Conservation (phyloP, 805 yeast genomes). For the Hanseniaspora lindneri region DNA sequence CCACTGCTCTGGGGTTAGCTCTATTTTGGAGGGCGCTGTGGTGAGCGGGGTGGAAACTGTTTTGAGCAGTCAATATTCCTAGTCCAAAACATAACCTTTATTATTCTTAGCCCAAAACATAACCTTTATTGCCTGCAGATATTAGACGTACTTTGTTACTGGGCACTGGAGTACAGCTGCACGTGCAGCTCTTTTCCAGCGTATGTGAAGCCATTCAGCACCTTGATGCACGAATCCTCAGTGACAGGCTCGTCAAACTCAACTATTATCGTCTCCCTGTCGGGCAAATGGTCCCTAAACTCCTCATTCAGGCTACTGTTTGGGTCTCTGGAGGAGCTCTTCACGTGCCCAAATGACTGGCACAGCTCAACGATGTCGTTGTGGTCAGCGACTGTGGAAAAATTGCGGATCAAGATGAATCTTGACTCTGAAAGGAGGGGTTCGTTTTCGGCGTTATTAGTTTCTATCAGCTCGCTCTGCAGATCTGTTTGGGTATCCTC, state of each 20-base stretch:
- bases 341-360: slow-evolving; percentile 11
- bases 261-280: slow-evolving; percentile 6
- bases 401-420: slow-evolving; percentile 5
- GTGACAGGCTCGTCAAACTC: slow-evolving; percentile 5
- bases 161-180: neutral
- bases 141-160: too few species aligned
- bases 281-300: neutral
- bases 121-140: too few species aligned
- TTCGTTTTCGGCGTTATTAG: slow-evolving; percentile 12
- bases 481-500: neutral
- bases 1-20: too few species aligned
- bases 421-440: slow-evolving; percentile 18
- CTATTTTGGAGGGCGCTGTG: too few species aligned
- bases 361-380: slow-evolving; percentile 12
- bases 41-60: too few species aligned
- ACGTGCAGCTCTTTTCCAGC: slow-evolving; percentile 12
- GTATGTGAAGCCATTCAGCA: slow-evolving; percentile 12
- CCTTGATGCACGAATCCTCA: slow-evolving; percentile 13
- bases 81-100: too few species aligned
- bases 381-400: slow-evolving; percentile 12
- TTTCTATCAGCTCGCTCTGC: too few species aligned
- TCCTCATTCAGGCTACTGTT: neutral
- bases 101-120: too few species aligned
- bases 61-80: too few species aligned
- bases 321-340: slow-evolving; percentile 9